phyloP scores from a whole-genome alignment of 1,139 yeast species.

The Geotrichum europaeum region DNA sequence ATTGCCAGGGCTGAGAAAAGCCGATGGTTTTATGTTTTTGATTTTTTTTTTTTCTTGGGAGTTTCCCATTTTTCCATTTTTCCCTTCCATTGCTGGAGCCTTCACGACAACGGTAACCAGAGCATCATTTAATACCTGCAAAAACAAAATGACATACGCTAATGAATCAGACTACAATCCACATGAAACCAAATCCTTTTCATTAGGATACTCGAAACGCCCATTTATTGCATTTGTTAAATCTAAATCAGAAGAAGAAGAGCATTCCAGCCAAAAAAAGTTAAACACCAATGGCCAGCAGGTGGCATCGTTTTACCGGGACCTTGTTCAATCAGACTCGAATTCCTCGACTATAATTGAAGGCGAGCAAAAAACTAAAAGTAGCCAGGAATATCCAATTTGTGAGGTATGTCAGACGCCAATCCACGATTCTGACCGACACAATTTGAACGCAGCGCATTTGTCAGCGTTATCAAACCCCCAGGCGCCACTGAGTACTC shows the following conservation, averaged over 20 bases:
- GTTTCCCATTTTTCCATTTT: not conserved
- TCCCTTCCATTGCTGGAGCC: not conserved
- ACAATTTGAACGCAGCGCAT: constrained; percentile 19
- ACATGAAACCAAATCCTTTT: constrained; percentile 4
- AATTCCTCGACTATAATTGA: not conserved
- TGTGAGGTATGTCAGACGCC: constrained; percentile 18
- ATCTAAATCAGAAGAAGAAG: constrained; percentile 2
- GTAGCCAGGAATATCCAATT: not conserved
- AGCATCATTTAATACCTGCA: not conserved
- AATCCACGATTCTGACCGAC: constrained; percentile 16
- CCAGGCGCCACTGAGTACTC: constrained; percentile 17
- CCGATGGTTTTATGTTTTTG: no score
- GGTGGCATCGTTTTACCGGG: constrained; percentile 9
- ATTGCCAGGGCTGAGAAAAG: not conserved
- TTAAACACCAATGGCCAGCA: not conserved
- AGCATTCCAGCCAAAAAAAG: not conserved
- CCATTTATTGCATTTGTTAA: constrained; percentile 13
- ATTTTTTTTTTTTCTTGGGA: not conserved
- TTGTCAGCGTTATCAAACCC: constrained; percentile 16
- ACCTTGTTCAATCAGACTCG: constrained; percentile 1
- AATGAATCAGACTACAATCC: constrained; percentile 2
- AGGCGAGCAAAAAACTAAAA: not conserved
- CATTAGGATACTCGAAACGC: constrained; percentile 6
- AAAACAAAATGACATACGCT: not conserved
- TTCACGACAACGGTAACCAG: not conserved